Base-by-base conservation (phyloP, 2,329 filamentous ascomycete genomes). In the Talaromyces rugulosus region DNA sequence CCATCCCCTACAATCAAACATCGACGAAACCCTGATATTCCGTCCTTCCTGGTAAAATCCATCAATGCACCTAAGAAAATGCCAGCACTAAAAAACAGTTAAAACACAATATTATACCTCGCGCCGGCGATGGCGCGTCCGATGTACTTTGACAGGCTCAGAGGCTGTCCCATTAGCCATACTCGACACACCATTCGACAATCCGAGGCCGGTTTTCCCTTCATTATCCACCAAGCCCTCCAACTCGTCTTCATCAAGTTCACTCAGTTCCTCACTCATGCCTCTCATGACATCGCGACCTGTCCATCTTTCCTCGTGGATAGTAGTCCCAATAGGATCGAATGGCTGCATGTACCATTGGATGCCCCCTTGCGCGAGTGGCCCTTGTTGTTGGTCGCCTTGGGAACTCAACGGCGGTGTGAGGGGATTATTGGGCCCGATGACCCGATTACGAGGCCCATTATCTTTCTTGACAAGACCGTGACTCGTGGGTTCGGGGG, bases 201-300 rank as follows among this genome's bases (percentile, higher is more conserved):
- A 28, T 12, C 60, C 56, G 33, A 67, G 56, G 66, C 42, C 62
- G 12, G 65, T 64, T 52, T 63, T 72, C 53, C 69, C 66, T 59
- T 79, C 87, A 82, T 89, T 77, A 60, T 77, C 76, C 14, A 79
- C 77, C 47, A 92, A 79, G 36, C 89, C 91, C 69, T 90, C 88
- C 62, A 96, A 81, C 76, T 94, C 91, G 58, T 96, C 92, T 66
- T 97, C 93, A 69, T 96, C 93, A 72, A 97, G 87, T 71, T 97
- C 94, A 61, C 90, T 96, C 27, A 97, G 82, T 68, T 94, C 91
- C 75, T 96, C 93, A 69, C 91, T 96, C 75, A 94, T 87, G 14
- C 82, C 85, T 33, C 86, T 82, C 66, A 86, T 79, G n/a, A 89
- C 86, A 60, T 93, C 89, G 36, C 88, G 83, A 1, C 88, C 90